Base-by-base conservation (phyloP, 179 eudicot genomes). In the Monotropa hypopitys region DNA sequence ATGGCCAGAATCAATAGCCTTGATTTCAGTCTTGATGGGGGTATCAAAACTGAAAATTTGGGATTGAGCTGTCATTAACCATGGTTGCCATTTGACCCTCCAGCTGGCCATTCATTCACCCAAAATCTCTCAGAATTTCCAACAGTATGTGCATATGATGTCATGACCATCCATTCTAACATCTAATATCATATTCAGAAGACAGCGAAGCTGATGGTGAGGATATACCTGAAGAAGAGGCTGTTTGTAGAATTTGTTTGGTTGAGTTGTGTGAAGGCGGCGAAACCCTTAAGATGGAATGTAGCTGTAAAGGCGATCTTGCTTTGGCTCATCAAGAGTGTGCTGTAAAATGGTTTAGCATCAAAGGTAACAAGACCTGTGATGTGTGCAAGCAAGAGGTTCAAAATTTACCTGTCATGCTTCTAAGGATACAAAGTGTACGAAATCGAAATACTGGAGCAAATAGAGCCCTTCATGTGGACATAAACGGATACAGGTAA, bases 181-280 rank as follows among this genome's bases (percentile, higher is more conserved):
- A 5, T 53, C n/a, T 73, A 32, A 3, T 13, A 35, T 67, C 51
- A 11, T 83, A 23, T 78, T 53, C 88, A 93, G 98, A 85, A 72
- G 82, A 82, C 40, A 75, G 80, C 50, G 88, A 86, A 75, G 87
- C 78, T 38, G 83, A 83, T 46, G 94, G 88, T 68, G 96, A 92
- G 84, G 96, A 94, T 84, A 94, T 92, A 82, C 88, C 89, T 5
- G 94, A 94, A 89, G 98, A 94, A 78, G 97, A 92, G 76, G 98
- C 98, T n/a, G 96, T 94, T 76, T 94, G 98, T 74, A 86, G 98
- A 84, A 92, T 92, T 56, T 94, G 98, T 86, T 88, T 92, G 2
- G 84, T 90, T 59, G 98, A 93, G 76, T 85, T 92, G 80, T 87
- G 89, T 42, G 96, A 89, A 85, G 96, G 85, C 49, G 94, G 97